Conservation (phyloP, 2,329 filamentous ascomycete genomes). For the Xylaria arbuscula region DNA sequence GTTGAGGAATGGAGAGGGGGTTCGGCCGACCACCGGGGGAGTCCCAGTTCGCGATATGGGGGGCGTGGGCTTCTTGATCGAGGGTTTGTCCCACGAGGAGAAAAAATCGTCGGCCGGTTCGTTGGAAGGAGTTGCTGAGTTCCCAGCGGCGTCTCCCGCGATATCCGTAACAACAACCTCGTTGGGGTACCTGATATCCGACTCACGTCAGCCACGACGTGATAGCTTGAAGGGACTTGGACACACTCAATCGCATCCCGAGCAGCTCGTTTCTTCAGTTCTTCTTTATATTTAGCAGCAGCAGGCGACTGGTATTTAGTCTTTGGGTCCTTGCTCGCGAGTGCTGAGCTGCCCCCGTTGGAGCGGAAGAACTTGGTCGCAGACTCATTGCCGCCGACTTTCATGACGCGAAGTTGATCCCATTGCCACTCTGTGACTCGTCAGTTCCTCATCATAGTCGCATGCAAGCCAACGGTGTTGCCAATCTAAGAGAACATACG, state of each 20-base stretch:
- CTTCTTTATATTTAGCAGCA: slow-evolving; percentile 98
- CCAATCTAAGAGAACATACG: slow-evolving; percentile 70
- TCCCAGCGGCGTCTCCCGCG: slow-evolving; percentile 68
- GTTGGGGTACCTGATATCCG: slow-evolving; percentile 73
- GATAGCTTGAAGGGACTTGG: slow-evolving; percentile 32
- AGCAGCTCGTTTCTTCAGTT: slow-evolving; percentile 86
- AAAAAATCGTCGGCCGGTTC: slow-evolving; percentile 95
- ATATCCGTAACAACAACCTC: slow-evolving; percentile 88
- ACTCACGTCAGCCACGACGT: slow-evolving; percentile 24
- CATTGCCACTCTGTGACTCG: slow-evolving; percentile 86
- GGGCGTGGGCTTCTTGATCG: slow-evolving; percentile 95
- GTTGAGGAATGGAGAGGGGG: slow-evolving; percentile 89
- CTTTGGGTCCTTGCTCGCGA: slow-evolving; percentile 96
- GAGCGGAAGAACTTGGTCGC: slow-evolving; percentile 98
- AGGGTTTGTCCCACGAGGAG: slow-evolving; percentile 97
- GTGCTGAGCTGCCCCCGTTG: slow-evolving; percentile 91
- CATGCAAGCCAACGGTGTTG: slow-evolving; percentile 2
- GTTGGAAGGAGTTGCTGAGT: slow-evolving; percentile 79
- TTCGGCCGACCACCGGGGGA: slow-evolving; percentile 82
- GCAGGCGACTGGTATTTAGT: slow-evolving; percentile 94
- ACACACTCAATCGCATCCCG: slow-evolving; percentile 85
- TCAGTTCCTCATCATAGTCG: slow-evolving; percentile 40
- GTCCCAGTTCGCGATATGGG: slow-evolving; percentile 91
- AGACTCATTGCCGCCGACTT: slow-evolving; percentile 97
- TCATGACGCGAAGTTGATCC: slow-evolving; percentile 97